phyloP scores from a whole-genome alignment of 306 rosid species.

The Cotoneaster glaucophyllus region DNA sequence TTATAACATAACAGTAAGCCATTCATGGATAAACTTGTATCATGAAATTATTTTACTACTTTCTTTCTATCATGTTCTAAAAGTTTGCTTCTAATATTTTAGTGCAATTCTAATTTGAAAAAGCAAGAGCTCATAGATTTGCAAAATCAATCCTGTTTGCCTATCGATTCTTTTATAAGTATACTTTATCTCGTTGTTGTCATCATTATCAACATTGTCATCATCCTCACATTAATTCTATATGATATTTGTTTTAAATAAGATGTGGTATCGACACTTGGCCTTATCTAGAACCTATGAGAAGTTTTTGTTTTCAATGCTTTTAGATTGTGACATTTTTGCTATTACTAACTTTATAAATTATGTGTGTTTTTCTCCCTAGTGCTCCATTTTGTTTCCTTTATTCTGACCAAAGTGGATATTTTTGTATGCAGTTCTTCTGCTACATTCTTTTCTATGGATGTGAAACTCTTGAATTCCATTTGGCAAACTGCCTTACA shows the following conservation, averaged over 20 bases:
- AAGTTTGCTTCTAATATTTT: background rate
- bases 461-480: background rate
- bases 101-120: background rate
- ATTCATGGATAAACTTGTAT: background rate
- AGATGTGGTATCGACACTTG: too few species aligned
- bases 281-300: background rate
- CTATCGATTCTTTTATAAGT: background rate
- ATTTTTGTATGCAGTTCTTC: background rate
- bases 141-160: background rate
- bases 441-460: background rate
- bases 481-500: constrained; percentile 9
- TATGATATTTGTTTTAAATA: too few species aligned
- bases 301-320: constrained; percentile 2
- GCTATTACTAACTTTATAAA: background rate
- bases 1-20: constrained; percentile 94
- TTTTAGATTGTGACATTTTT: background rate
- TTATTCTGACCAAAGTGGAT: background rate
- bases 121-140: background rate
- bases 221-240: too few species aligned
- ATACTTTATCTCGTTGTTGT: background rate
- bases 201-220: background rate
- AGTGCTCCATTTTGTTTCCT: background rate
- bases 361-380: background rate
- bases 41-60: background rate
- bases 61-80: background rate